A percentile compares a stretch with the other conserved stretches of the same genome.
These are phyloP conservation scores for Oryza officinalis DNA, from an alignment of 176 grass and related monocot species.

Conservation along the genomic window DNA sequence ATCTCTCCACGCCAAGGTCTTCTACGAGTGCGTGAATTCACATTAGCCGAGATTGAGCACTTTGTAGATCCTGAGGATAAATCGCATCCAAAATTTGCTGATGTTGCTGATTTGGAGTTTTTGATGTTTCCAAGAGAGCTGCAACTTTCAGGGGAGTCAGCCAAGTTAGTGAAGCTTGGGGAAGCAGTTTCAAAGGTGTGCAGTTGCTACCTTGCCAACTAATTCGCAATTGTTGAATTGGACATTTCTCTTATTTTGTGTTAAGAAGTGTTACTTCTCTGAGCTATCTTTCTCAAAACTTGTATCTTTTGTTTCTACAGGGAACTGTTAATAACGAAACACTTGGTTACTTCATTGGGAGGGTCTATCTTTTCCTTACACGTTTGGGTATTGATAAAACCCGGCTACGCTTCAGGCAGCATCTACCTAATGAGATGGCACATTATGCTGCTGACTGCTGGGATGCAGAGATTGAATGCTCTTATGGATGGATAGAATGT, in stretches of 20 bases:
- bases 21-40: constrained; percentile 84
- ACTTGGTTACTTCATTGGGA: constrained; percentile 88
- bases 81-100: constrained; percentile 76
- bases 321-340: constrained; percentile 84
- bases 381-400: constrained; percentile 70
- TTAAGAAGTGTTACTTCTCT: constrained; percentile 12
- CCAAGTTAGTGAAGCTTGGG: constrained; percentile 58
- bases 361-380: constrained; percentile 83
- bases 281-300: background rate
- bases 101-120: constrained; percentile 73
- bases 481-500: constrained; percentile 85
- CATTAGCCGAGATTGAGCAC: constrained; percentile 82
- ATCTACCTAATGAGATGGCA: constrained; percentile 90
- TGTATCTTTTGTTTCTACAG: constrained; percentile 32
- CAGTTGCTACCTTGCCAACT: background rate
- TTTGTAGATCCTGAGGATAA: constrained; percentile 88
- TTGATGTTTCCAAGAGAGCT: constrained; percentile 76
- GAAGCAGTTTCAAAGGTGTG: constrained; percentile 70
- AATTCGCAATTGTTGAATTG: background rate
- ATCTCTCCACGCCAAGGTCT: constrained; percentile 90
- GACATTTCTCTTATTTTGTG: background rate
- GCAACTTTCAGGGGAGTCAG: constrained; percentile 63
- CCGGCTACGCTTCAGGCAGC: constrained; percentile 69
- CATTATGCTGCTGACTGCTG: constrained; percentile 89
- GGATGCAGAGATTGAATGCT: constrained; percentile 87